phyloP scores from a whole-genome alignment of 768 basidiomycete genomes.

The Hygrophorus pudorinus region DNA sequence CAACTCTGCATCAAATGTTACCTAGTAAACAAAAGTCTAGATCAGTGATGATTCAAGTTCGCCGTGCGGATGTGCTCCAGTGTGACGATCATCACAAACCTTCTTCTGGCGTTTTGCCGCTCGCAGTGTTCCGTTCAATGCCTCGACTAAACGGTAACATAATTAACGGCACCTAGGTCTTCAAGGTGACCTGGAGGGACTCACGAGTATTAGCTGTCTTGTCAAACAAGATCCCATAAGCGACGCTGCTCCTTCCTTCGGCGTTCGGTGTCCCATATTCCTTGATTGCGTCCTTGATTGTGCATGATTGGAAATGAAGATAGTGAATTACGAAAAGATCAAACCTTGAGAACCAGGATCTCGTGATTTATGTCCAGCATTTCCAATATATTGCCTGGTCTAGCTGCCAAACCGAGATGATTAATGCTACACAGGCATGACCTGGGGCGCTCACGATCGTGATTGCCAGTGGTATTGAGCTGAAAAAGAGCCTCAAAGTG shows the following conservation, averaged over 20 bases:
- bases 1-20: conserved; percentile 34
- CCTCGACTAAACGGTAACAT: conserved; percentile 28
- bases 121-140: conserved; percentile 37
- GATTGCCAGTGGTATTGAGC: too few relatives aligned
- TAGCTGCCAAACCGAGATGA: too few relatives aligned
- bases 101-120: conserved; percentile 37
- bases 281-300: conserved; percentile 29
- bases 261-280: conserved; percentile 27
- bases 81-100: conserved; percentile 15
- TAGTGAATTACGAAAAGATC: background rate
- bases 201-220: conserved; percentile 37
- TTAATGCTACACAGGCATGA: too few relatives aligned
- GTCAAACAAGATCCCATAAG: conserved; percentile 36
- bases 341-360: conserved; percentile 2
- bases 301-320: background rate
- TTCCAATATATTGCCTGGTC: too few relatives aligned
- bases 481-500: too few relatives aligned
- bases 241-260: conserved; percentile 26
- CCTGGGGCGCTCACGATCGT: too few relatives aligned
- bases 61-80: background rate
- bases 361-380: background rate
- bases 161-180: background rate
- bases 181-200: conserved; percentile 9
- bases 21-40: conserved; percentile 17
- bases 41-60: too few relatives aligned